Evolutionary conservation across 2,329 filamentous ascomycete genomes (phyloP), one percentile per base, ranked within the genome.

Genomic region (Lachnellula occidentalis): DNA sequence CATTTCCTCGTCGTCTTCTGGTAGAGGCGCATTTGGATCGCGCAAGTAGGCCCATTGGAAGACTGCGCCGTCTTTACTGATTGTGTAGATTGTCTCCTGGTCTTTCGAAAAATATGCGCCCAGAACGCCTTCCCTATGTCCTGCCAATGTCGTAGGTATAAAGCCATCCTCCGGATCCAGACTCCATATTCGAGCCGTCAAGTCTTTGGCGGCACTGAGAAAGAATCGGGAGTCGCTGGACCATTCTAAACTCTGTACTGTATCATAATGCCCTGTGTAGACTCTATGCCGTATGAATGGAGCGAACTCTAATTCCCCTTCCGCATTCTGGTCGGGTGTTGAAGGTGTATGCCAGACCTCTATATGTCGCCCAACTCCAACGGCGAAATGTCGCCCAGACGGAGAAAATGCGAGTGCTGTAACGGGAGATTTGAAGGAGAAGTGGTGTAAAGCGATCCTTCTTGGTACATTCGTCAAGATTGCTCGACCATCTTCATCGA

Each of bases 311-410:
- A 97, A 78, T 59, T 92, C 90, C 56, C 90, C 92, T 57, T 87
- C 85, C 47, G 78, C 78, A 61, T 86, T 88, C 22, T 87, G 80
- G 60, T 92, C 90, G 3, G 92, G 92, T 0, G 89, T 94, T 3
- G 88, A 91, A 0, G 94, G 94, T 31, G 95, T 95, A 66, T 94
- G 88, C 94, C 94, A 99, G 63, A 97, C 87, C 76, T 99, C 91
- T 56, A 96, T 85, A 66, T 88, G 87, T 65, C 92, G 82, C 36
- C 91, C 92, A 22, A 96, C 76, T 45, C 87, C 92, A 36, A 92
- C 92, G 24, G 88, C 92, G 67, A 99, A 99, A 72, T 95, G 85
- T 48, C 86, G 85, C 21, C 94, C 94, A 1, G 90, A 95, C 0
- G 92, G 92, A 21, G 94, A 91, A 67, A 99, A 99, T 1, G 89